These are phyloP conservation scores for Aureobasidium musti DNA, from an alignment of 2,329 filamentous ascomycete species.

Conservation along the genomic window DNA sequence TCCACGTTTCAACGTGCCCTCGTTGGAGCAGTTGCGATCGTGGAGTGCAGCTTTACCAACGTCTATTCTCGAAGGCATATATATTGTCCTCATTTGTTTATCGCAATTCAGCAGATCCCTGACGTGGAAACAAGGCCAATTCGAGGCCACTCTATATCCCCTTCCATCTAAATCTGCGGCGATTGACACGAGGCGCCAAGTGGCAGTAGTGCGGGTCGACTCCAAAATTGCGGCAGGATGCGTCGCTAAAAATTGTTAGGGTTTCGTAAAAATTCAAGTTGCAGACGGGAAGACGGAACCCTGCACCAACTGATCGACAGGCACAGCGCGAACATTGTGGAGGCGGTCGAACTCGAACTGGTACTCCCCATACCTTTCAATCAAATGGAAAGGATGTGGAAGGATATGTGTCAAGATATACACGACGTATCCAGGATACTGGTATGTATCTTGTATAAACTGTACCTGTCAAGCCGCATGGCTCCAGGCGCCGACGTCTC, in stretches of 20 bases:
- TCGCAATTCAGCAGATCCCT: conserved; percentile 8
- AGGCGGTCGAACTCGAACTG: background rate
- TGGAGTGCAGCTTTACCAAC: conserved; percentile 8
- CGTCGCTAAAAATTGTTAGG: conserved; percentile 24
- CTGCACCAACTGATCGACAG: conserved; percentile 25
- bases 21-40: conserved; percentile 8
- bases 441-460: background rate
- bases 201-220: conserved; percentile 4
- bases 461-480: background rate
- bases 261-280: conserved; percentile 5
- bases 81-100: background rate
- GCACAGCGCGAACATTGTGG: conserved; percentile 2
- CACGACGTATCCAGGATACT: background rate
- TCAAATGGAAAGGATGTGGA: background rate
- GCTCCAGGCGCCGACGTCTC: conserved; percentile 20
- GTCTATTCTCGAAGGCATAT: background rate
- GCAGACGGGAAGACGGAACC: background rate
- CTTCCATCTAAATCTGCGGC: conserved; percentile 18
- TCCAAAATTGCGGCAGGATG: conserved; percentile 24
- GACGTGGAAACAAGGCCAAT: background rate
- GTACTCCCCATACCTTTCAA: background rate
- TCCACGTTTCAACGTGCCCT: conserved; percentile 24
- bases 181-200: conserved; percentile 26
- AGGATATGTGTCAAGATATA: background rate
- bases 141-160: conserved; percentile 10